Conservation (phyloP, 352 stramenopile genomes). For the Globisporangium megalacanthum region DNA sequence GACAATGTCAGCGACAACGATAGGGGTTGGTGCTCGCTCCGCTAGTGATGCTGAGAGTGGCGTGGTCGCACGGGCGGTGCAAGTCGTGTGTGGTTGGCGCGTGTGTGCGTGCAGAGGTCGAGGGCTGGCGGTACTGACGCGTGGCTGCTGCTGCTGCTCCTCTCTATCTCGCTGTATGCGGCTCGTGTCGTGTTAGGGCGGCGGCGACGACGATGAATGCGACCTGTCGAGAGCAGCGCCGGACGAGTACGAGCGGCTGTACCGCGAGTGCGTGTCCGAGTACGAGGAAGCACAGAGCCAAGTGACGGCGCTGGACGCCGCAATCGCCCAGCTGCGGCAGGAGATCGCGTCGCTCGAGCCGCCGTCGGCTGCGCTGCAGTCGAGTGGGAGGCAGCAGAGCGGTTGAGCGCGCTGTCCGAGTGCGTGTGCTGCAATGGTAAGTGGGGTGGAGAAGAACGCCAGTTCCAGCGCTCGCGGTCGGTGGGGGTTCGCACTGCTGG, state of each 20-base stretch:
- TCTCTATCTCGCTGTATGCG: not conserved
- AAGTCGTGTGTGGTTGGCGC: not conserved
- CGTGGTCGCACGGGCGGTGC: not conserved
- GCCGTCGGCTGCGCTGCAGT: not conserved
- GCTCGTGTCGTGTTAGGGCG: not conserved
- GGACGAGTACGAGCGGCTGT: constrained; percentile 6
- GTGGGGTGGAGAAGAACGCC: not conserved
- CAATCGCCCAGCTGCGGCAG: constrained; percentile 6
- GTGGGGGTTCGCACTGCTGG: not conserved
- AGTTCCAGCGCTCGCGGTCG: too few relatives aligned
- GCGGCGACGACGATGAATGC: not conserved
- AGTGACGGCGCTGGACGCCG: constrained; percentile 5
- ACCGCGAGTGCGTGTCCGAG: constrained; percentile 5
- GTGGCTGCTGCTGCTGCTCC: not conserved
- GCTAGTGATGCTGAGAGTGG: not conserved
- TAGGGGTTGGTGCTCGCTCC: not conserved
- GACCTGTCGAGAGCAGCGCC: constrained; percentile 1
- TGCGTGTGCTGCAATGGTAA: not conserved
- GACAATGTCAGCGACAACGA: not conserved
- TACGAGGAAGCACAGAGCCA: constrained; percentile 8
- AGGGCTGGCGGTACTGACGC: not conserved
- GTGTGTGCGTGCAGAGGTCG: not conserved
- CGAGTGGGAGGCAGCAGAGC: not conserved
- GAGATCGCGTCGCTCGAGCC: constrained; percentile 12
- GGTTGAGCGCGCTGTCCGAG: not conserved